Base-by-base conservation (phyloP, 192 early-diverging fungal species). In the Podochytrium sp. region DNA sequence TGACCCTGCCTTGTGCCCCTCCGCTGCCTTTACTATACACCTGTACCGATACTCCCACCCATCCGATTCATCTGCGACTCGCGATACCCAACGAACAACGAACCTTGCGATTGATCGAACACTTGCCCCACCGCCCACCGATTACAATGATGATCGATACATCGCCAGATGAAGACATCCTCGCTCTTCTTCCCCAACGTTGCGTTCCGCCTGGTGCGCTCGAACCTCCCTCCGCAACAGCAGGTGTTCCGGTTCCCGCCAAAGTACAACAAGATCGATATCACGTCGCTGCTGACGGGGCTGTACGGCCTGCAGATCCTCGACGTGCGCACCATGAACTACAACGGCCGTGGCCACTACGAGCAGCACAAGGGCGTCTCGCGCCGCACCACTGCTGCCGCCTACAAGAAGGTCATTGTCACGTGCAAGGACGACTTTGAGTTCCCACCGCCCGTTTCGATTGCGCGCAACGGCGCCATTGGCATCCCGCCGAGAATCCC, bases 261-360 rank as follows among this genome's bases (percentile, higher is more conserved):
- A 32, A 84, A 88, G 33, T 81, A 92, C 71, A 98, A 97, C 91
- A 98, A 98, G 83, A 86, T 98, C 43, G 96, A 98, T 77, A 94
- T 98, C 76, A 85, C 87, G 47, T 89, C 91, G 59, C 94, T 94
- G 71, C 89, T 98, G 30, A 79, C 87, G 57, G 87, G 92, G 65
- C 89, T 97, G 34, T 98, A 98, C 80, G 84, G 89, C 56, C 84
- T 96, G 33, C 85, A 83, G 40, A 85, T 98, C 6, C 87, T 88
- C 25, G 93, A 94, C 74, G 92, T 98, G 16, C 91, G 95, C 62
- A 98, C 95, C 6, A 89, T 93, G 83, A 95, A 94, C 81, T 94
- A 95, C 79, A 84, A 89, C 27, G 92, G 92, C 56, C 76, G 70
- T 20, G 16, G 47, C 23, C 53, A 86, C 74, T 33, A 71, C 34